phyloP scores from a whole-genome alignment of 139 green algal genomes.

The Protoeuglena noctilucae region DNA sequence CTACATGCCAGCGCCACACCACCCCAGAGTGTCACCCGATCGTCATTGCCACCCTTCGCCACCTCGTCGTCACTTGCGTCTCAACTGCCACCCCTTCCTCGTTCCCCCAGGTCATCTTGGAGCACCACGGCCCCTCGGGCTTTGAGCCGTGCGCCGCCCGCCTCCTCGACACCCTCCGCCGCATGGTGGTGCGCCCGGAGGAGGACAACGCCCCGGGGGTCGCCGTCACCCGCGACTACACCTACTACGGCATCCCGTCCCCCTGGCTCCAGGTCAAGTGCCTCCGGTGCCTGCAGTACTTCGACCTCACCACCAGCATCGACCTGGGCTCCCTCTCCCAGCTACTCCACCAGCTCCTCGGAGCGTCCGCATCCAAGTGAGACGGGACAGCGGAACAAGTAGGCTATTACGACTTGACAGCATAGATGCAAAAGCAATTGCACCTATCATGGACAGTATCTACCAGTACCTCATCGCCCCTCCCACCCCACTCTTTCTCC shows the following conservation, averaged over 20 bases:
- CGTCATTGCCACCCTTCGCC: neutral
- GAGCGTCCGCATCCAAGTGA: too few species aligned
- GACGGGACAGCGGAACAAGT: too few species aligned
- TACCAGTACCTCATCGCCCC: too few species aligned
- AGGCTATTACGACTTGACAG: too few species aligned
- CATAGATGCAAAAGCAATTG: too few species aligned
- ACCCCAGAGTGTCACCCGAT: too few species aligned
- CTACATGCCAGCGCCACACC: neutral
- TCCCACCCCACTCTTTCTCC: too few species aligned
- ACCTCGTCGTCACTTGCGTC: neutral
- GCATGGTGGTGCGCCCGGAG: conserved; percentile 37
- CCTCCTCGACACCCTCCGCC: conserved; percentile 67
- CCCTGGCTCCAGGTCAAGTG: conserved; percentile 92
- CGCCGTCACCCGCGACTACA: conserved; percentile 79
- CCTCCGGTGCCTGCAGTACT: conserved; percentile 88
- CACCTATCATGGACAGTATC: too few species aligned
- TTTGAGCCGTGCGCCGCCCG: conserved; percentile 68
- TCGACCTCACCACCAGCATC: conserved; percentile 18
- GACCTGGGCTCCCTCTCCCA: too few species aligned
- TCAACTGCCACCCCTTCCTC: neutral
- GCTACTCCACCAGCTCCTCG: too few species aligned
- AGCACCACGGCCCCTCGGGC: conserved; percentile 21
- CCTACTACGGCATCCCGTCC: conserved; percentile 93
- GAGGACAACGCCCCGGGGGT: neutral
- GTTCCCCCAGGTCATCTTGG: too few species aligned